Base-by-base conservation (phyloP, 345 rosid species). In the Draba incana region DNA sequence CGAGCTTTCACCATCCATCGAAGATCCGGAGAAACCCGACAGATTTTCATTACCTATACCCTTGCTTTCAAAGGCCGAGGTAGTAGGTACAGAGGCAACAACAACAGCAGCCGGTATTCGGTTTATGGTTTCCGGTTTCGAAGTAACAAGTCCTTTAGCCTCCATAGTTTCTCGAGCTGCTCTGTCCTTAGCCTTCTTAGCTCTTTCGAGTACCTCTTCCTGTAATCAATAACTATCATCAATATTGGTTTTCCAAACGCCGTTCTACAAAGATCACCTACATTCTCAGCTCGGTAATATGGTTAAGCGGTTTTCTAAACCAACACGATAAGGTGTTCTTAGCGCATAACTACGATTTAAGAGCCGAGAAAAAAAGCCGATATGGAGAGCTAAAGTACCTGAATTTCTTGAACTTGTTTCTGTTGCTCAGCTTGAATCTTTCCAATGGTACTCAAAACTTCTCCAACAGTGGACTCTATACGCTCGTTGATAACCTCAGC, bases 361-460 rank as follows among this genome's bases (percentile, higher is more conserved):
- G 20, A 20, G 20, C 20, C 20, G 20, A 20, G 31, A 55, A 43
- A 15, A 35, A 35, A 35, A 35, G 1, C 3, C 2, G 31, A 66
- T 20, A 27, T 9, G 52, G 44, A 8, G 43, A 57, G 12, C 5
- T 52, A 15, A 58, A 56, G 54, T 73, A 90, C 98, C 94, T 88
- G 96, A 68, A 90, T 90, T 48, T 85, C 96, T 69, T 82, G 88
- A 55, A 90, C 85, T 83, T 90, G 97, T 75, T 83, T 93, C 71
- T 84, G 98, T 65, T 88, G 98, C 81, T 93, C 97, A 8, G 92
- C 85, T 80, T 90, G 97, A 70, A 93, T 65, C 77, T 85, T 85
- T 25, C 96, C 92, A 15, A 90, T 59, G 3, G 74, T 69, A 74
- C 98, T 66, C 71, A 93, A 75, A 59, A 93, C 73, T 80, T 93